Evolutionary conservation across 306 rosid species (phyloP), one percentile per base, ranked within the genome.

Genomic region (Phaseolus lunatus): DNA sequence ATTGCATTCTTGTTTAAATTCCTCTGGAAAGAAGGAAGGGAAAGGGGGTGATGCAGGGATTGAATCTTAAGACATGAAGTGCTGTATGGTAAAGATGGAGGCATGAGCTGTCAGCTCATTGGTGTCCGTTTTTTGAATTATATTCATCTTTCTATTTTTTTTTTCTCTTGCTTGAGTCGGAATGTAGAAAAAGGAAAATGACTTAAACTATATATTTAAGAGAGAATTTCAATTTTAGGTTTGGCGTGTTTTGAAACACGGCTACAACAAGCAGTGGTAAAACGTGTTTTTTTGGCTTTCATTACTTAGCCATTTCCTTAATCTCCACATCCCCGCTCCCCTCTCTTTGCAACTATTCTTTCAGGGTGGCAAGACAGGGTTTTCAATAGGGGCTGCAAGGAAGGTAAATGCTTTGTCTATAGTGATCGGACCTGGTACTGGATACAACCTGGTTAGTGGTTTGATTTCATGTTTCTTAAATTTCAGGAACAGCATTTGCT

Each of bases 361-460:
- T 70, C 93, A 90, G 97, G 90, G 67, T 81, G 92, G 90, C 76
- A 29, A 82, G 59, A 70, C 85, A 24, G 99, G 99, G 22, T 95
- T 95, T 81, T 92, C 96, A 22, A 89, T 95, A 53, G 85, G 91
- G 26, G 89, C 93, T 74, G 85, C 91, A 22, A 90, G 87, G 87
- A 95, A 85, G 86, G 87, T 91, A 67, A 86, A 86, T 48, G 66
- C 75, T 43, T 58, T 83, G 78, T 89, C 97, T 83, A 79, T 95
- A 81, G 89, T 89, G 67, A 92, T 95, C 84, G 99, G 99, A 67
- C 91, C 99, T 10, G 99, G 99, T 71, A 83, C 97, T 78, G 99
- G 99, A 73, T 95, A 95, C 88, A 95, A 90, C 87, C 82, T 83
- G 98, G 97, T 95, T 68, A 83, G 85, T 77, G 54, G 86, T 72